Evolutionary conservation across 805 yeast genomes (phyloP).

Genomic region (Yarrowia yakushimensis): DNA sequence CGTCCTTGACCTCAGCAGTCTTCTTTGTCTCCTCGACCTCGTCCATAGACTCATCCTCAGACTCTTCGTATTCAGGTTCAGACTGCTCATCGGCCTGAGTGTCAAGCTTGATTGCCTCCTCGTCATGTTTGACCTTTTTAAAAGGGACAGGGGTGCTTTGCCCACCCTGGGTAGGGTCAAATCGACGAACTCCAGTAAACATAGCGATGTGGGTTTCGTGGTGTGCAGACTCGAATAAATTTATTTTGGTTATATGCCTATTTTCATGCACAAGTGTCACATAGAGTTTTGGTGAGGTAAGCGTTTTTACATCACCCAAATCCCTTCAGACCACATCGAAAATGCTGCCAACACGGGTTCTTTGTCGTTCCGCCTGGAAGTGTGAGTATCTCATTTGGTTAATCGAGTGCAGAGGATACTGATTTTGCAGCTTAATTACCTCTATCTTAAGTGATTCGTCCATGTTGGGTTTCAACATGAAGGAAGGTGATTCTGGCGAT

Average conservation of each 20-base stretch:
- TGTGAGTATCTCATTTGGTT: slow-evolving; percentile 31
- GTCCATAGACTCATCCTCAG: slow-evolving; percentile 7
- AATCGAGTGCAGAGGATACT: not conserved
- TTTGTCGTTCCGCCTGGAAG: slow-evolving; percentile 44
- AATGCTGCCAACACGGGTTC: slow-evolving; percentile 23
- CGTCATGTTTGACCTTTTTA: slow-evolving; percentile 18
- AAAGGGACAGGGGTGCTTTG: not conserved
- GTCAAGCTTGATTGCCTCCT: not conserved
- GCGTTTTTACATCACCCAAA: slow-evolving; percentile 11
- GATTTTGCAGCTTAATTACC: not conserved
- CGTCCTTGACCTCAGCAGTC: not conserved
- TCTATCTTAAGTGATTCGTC: not conserved
- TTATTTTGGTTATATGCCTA: not conserved
- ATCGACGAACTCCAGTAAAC: slow-evolving; percentile 24
- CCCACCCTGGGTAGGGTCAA: slow-evolving; percentile 9
- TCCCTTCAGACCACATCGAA: slow-evolving; percentile 9
- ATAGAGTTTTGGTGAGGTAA: slow-evolving; percentile 2
- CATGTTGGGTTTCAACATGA: not conserved
- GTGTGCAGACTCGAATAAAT: not conserved
- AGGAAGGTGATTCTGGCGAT: not conserved
- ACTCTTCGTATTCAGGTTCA: not conserved
- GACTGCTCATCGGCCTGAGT: not conserved
- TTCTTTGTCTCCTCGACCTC: not conserved
- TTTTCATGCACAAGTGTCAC: not conserved
- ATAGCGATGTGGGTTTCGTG: not conserved